Conservation (phyloP, 768 basidiomycete species). For the Rhodotorula diobovata region DNA sequence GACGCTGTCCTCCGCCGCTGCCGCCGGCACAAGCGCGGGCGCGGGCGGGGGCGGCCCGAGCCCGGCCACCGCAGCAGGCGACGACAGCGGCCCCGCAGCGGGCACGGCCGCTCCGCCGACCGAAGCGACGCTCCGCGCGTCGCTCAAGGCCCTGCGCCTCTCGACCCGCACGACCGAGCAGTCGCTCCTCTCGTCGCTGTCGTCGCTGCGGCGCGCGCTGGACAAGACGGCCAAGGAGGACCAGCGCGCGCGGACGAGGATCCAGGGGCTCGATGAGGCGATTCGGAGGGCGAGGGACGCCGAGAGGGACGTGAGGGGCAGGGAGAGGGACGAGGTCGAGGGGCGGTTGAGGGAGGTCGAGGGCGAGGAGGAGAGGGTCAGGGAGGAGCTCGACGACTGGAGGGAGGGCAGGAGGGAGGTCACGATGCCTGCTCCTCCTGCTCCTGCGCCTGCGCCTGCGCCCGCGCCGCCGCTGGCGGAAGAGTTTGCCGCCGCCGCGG, state of each 20-base stretch:
- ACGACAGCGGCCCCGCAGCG: background rate
- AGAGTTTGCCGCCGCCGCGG: background rate
- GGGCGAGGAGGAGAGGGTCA: conserved; percentile 6
- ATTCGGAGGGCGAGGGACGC: conserved; percentile 22
- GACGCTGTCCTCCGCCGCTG: background rate
- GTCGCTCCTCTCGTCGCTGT: conserved; percentile 9
- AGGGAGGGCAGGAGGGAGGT: conserved; percentile 17
- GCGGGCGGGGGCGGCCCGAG: background rate
- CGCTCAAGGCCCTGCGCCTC: conserved; percentile 24
- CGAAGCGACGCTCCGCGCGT: conserved; percentile 18
- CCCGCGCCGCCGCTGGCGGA: too few species aligned
- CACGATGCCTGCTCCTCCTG: background rate
- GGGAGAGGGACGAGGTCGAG: conserved; percentile 19
- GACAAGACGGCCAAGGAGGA: conserved; percentile 40
- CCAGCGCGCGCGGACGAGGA: conserved; percentile 34
- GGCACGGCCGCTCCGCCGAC: too few species aligned
- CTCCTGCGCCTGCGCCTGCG: background rate
- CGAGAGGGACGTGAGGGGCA: conserved; percentile 3
- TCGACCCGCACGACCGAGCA: conserved; percentile 23
- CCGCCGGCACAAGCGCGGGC: background rate
- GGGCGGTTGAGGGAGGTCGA: conserved; percentile 1
- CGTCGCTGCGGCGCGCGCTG: conserved; percentile 19
- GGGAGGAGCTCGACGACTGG: conserved; percentile 13
- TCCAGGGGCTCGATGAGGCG: conserved; percentile 32
- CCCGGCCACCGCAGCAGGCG: background rate